Evolutionary conservation across 2,329 filamentous ascomycete genomes (phyloP), one percentile per base, ranked within the genome.

Genomic region (Neopestalotiopsis sp.): DNA sequence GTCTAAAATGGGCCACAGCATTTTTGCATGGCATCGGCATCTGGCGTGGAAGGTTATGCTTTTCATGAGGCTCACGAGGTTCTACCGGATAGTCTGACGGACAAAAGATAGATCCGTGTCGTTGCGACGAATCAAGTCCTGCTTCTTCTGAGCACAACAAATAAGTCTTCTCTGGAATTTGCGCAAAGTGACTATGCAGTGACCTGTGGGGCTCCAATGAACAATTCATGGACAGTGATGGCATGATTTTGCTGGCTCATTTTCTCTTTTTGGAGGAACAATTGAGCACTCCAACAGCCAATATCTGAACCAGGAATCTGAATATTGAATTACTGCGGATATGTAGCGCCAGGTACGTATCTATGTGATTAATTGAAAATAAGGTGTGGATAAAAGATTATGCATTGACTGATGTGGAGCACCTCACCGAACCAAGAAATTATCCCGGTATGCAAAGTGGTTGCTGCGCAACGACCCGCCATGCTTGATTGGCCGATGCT

Each of bases 1-100:
- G 73, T 71, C 69, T 71, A 76, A 42, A 74, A 73, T 70, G 72
- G 75, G 68, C 72, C 72, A 66, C 71, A 72, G 70, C 69, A 73
- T 74, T 75, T 71, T 70, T 72, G 71, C 74, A 75, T 73, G 74
- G 73, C 71, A 75, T 75, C 73, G 74, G 73, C 72, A 75, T 74
- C 66, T 71, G 73, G 76, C 72, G 72, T 72, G 71, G 71, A 75
- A 71, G 67, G 74, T 70, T 76, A 70, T 77, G 68, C 73, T 70
- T 75, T 75, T 73, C 71, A 74, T 74, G 69, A 65, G 73, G 74
- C 56, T 61, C 57, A 62, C 45, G 65, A 64, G 58, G 62, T 57
- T 66, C 57, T 63, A 28, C 38, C 45, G 66, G 66, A 60, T 42
- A 42, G 56, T 61, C 45, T 52, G 20, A 52, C n/a, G 45, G 49